Evolutionary conservation across 1,284 basidiomycete genomes (phyloP).

Genomic region (Schizophyllum commune): DNA sequence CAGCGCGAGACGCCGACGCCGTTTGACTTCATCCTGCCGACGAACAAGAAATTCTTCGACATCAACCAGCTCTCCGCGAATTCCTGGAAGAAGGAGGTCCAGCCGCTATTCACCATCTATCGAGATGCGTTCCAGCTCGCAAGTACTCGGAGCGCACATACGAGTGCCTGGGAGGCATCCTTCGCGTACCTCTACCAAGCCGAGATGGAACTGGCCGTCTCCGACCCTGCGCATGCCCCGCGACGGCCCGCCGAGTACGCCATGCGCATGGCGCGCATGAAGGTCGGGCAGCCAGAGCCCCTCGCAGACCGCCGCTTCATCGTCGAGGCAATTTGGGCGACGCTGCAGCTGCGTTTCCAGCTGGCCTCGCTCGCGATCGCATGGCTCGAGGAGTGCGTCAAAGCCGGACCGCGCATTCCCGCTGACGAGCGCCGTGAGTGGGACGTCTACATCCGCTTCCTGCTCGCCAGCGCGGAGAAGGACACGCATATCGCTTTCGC

Average conservation of each 20-base stretch:
- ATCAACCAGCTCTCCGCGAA: conserved; percentile 22
- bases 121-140: conserved; percentile 27
- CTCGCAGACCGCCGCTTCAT: conserved; percentile 45
- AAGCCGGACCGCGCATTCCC: conserved; percentile 4
- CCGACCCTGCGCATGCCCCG: conserved; percentile 28
- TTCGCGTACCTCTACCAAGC: conserved; percentile 38
- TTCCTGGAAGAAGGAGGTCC: conserved; percentile 29
- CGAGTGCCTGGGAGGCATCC: conserved; percentile 44
- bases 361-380: conserved; percentile 30
- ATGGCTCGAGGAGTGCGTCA: conserved; percentile 16
- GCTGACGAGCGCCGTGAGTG: conserved; percentile 18
- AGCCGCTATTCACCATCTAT: conserved; percentile 31
- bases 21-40: conserved; percentile 17
- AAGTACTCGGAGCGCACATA: conserved; percentile 38
- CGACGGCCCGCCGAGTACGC: conserved; percentile 35
- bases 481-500: conserved; percentile 31
- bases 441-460: conserved; percentile 29
- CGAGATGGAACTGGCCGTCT: conserved; percentile 32
- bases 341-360: conserved; percentile 36
- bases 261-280: conserved; percentile 36
- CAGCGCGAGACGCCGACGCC: conserved; percentile 14
- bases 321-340: conserved; percentile 45
- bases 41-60: conserved; percentile 20
- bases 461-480: conserved; percentile 27
- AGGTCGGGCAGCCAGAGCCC: conserved; percentile 43